Percentiles rank a stretch among this genome's conserved stretches.
Conservation (phyloP, 352 stramenopile species). For the Globisporangium emineosum region DNA sequence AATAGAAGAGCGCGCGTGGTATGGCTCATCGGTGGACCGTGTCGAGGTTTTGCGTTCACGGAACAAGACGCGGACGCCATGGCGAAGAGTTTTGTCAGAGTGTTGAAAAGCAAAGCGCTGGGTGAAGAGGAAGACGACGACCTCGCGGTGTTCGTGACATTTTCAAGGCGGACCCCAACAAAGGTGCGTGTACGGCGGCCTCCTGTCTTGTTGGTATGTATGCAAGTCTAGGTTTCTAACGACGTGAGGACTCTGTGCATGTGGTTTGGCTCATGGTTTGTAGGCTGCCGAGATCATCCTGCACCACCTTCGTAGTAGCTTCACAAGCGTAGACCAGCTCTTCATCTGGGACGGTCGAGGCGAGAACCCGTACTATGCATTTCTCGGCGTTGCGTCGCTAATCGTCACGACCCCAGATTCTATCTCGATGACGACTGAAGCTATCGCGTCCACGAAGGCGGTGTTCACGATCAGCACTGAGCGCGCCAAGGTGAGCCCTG, state of each 20-base stretch:
- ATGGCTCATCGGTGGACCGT: slow-evolving; percentile 67
- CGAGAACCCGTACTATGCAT: slow-evolving; percentile 62
- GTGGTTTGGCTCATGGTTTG: not conserved
- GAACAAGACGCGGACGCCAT: slow-evolving; percentile 34
- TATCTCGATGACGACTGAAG: slow-evolving; percentile 81
- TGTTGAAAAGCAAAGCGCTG: slow-evolving; percentile 2
- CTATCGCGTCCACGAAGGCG: slow-evolving; percentile 46
- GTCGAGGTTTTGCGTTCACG: slow-evolving; percentile 56
- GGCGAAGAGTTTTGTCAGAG: slow-evolving; percentile 33
- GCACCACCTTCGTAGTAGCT: slow-evolving; percentile 19
- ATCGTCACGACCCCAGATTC: slow-evolving; percentile 77
- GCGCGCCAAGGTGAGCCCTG: slow-evolving; percentile 34
- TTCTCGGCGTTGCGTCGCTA: slow-evolving; percentile 42
- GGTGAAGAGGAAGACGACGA: slow-evolving; percentile 6
- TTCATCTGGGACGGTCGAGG: slow-evolving; percentile 52
- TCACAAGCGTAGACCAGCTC: slow-evolving; percentile 25
- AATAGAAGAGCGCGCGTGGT: slow-evolving; percentile 23
- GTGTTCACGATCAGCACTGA: slow-evolving; percentile 52
- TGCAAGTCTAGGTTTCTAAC: not conserved
- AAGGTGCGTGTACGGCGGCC: slow-evolving; percentile 25
- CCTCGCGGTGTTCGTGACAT: slow-evolving; percentile 53
- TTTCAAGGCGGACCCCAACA: slow-evolving; percentile 58
- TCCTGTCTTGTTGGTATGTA: too few relatives aligned
- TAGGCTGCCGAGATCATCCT: slow-evolving; percentile 40
- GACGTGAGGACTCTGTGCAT: not conserved